These are phyloP conservation scores for Gynostemma pentaphyllum DNA, from an alignment of 306 rosid genomes.

Conservation along the genomic window DNA sequence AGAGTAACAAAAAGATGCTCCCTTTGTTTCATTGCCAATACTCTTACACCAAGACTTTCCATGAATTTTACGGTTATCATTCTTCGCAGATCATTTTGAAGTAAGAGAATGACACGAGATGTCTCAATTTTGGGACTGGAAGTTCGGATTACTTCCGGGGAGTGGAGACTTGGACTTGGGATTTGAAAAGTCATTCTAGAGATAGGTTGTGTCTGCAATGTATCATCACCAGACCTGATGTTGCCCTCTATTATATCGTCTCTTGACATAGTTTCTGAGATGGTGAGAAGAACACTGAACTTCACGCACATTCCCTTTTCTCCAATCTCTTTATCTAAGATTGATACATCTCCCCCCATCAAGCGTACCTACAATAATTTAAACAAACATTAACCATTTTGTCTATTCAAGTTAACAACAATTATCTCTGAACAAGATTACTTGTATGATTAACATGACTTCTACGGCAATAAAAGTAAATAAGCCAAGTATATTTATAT, in stretches of 20 bases:
- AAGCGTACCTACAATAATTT: conserved; percentile 40
- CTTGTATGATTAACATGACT: not conserved
- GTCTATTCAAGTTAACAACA: not conserved
- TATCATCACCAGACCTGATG: conserved; percentile 9
- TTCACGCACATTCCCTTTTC: conserved; percentile 64
- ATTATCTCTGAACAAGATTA: not conserved
- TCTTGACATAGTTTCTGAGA: conserved; percentile 14
- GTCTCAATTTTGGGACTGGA: conserved; percentile 31
- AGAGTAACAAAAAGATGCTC: conserved; percentile 20
- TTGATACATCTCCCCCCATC: conserved; percentile 70
- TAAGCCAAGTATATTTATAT: not conserved
- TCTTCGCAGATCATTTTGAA: conserved; percentile 17
- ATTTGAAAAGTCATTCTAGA: not conserved
- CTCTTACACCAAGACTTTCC: conserved; percentile 27
- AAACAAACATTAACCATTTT: not conserved
- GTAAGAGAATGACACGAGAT: conserved; percentile 30
- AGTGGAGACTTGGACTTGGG: conserved; percentile 20
- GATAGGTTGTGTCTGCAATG: conserved; percentile 9
- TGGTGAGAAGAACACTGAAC: conserved; percentile 39
- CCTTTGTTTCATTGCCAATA: conserved; percentile 13
- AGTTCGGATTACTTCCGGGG: conserved; percentile 18
- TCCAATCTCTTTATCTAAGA: conserved; percentile 55
- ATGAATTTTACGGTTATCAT: conserved; percentile 18
- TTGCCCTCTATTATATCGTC: conserved; percentile 19
- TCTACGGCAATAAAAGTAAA: not conserved